A percentile compares a stretch with the other conserved stretches of the same genome.
Conservation (phyloP, 179 eudicot species). For the Dionaea muscipula region DNA sequence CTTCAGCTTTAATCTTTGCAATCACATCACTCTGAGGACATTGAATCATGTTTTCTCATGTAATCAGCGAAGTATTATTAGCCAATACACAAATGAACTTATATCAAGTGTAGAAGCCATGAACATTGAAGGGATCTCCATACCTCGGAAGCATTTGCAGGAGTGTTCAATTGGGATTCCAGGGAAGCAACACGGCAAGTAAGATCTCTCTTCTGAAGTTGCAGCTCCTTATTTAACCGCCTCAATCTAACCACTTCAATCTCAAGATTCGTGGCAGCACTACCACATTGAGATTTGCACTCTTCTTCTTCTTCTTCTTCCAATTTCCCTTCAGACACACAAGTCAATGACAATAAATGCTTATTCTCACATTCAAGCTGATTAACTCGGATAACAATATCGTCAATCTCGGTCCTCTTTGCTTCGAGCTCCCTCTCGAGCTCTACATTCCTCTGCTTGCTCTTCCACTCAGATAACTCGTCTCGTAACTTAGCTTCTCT, state of each 20-base stretch:
- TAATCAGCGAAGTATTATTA: too few relatives aligned
- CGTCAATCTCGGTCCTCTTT: constrained; percentile 40
- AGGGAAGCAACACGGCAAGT: constrained; percentile 45
- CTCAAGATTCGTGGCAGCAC: constrained; percentile 19
- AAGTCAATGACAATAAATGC: constrained; percentile 21
- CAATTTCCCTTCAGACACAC: constrained; percentile 14
- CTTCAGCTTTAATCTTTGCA: constrained; percentile 55
- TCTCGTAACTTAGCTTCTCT: constrained; percentile 52
- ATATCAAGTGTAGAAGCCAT: too few relatives aligned
- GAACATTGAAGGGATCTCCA: neutral
- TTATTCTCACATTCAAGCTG: constrained; percentile 37
- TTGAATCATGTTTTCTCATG: too few relatives aligned
- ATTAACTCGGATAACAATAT: constrained; percentile 24
- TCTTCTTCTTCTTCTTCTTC: constrained; percentile 4
- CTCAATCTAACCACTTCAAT: constrained; percentile 64
- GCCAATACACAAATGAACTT: too few relatives aligned
- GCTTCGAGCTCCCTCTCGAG: constrained; percentile 38
- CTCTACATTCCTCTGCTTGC: constrained; percentile 29
- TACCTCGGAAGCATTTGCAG: constrained; percentile 47
- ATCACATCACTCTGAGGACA: constrained; percentile 34
- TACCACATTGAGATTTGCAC: constrained; percentile 8
- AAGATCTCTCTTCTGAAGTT: constrained; percentile 60
- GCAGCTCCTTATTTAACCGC: constrained; percentile 64
- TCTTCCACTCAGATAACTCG: constrained; percentile 41
- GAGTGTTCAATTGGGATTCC: constrained; percentile 41